Evolutionary conservation across 164 flowering plant genomes (phyloP), one percentile per base, ranked within the genome.

Genomic region (Kingdonia uniflora): DNA sequence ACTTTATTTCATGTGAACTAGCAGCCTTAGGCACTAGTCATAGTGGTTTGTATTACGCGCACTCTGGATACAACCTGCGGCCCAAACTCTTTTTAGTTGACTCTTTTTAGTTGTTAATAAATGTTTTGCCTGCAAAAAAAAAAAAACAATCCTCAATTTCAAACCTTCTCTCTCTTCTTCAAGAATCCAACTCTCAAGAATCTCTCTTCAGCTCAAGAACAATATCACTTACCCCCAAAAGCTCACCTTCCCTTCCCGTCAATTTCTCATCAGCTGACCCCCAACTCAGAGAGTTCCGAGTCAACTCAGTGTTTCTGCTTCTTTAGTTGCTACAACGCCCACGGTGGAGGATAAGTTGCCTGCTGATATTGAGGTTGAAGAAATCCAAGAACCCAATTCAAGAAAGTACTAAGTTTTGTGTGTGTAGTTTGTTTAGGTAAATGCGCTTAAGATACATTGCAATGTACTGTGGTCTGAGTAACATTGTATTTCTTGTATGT

Each of bases 311-410:
- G 62, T 59, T 61, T 58, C 68, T 11, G 52, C 80, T 10, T 40
- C 80, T 35, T 23, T 76, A 0, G 55, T 60, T 20, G 66, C 61
- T 43, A 23, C n/a, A n/a, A n/a, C n/a, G n/a, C n/a, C n/a, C n/a
- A n/a, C 17, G 54, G 51, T 23, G 90, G 84, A 19, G 54, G 66
- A 60, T 47, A 47, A 47, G 33, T 79, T 86, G 26, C 91, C 88
- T 1, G 90, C 84, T 10, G 85, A 82, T 42, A 19, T 90, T 41
- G 55, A 68, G 11, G 82, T 86, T 43, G 69, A 75, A 0, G 85
- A 78, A 67, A 71, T 71, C 23, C 56, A 51, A 45, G 87, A 86
- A 52, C 86, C 88, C 60, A 71, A 69, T 63, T 82, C 84, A 20
- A 79, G 77, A 55, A 42, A 68, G 79, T 61, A 2, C 15, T 47